Base-by-base conservation (phyloP, 768 basidiomycete species). In the Amanita exitialis region DNA sequence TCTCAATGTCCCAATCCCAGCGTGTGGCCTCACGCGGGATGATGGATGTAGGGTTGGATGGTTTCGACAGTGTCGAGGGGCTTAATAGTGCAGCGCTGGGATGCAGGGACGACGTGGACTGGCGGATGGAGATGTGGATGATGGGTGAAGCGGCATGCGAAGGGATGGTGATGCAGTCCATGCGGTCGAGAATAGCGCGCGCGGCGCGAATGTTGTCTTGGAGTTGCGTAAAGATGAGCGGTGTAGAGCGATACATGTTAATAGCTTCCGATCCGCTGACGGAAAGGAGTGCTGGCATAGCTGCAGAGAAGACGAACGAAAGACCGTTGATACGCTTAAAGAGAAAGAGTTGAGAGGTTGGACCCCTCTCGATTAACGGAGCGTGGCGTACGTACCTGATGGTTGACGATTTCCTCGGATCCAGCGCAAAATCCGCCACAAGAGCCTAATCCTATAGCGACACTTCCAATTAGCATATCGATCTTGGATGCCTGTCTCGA, bases 341-440 rank as follows among this genome's bases (percentile, higher is more conserved):
- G 59, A 34, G 28, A 28, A 27, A n/a, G n/a, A 6, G 27, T 18
- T 28, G 27, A 28, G n/a, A 28, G 6, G 10, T 30, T n/a, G n/a
- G 8, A 30, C 4, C 27, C n/a, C n/a, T n/a, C 3, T 16, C 43
- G 43, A 16, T n/a, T 9, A 13, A 32, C 5, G 15, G 21, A 28
- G 27, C 15, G 16, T 4, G n/a, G n/a, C 25, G 6, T n/a, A n/a
- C 16, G 18, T 57, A 86, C 89, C 75, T 93, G 95, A 62, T 99
- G 95, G 55, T 90, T 80, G 20, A 91, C 80, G 27, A 96, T 88
- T 36, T 80, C 76, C 15, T 68, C 66, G 1, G 88, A 86, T 21
- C 96, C 96, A 3, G 91, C 91, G 60, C 95, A 98, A 77, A 98
- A 99, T 1, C 96, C 96, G 44, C 95, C 96, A 1, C 77, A 75